phyloP scores from a whole-genome alignment of 495 filamentous ascomycete species.

The Aspergillus wentii region DNA sequence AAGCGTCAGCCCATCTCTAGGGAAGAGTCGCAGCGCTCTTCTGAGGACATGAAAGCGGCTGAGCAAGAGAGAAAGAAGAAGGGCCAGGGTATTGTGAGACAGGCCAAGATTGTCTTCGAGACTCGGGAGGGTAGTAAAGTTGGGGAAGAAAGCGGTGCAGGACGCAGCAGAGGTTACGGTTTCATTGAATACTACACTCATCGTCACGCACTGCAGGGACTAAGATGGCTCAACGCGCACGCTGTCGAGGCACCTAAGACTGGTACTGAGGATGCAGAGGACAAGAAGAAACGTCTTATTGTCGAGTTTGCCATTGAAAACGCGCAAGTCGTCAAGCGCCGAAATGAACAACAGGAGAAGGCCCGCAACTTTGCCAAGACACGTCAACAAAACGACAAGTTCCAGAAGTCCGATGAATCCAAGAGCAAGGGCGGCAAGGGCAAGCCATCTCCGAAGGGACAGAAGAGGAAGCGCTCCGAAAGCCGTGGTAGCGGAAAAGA shows the following conservation, averaged over 20 bases:
- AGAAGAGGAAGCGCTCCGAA: constrained; percentile 41
- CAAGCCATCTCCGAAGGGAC: constrained; percentile 16
- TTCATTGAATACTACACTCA: constrained; percentile 97
- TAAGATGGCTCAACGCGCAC: constrained; percentile 90
- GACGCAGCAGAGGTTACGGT: constrained; percentile 86
- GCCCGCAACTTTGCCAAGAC: constrained; percentile 27
- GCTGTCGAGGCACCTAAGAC: constrained; percentile 42
- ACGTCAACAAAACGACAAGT: constrained; percentile 13
- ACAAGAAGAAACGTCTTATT: constrained; percentile 74
- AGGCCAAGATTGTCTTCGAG: constrained; percentile 94
- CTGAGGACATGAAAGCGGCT: constrained; percentile 71
- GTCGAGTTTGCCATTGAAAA: constrained; percentile 99
- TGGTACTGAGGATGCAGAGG: constrained; percentile 37
- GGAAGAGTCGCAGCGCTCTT: constrained; percentile 76
- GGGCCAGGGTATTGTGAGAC: constrained; percentile 88
- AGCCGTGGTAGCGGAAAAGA: constrained; percentile 19
- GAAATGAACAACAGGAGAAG: constrained; percentile 68
- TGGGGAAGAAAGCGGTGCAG: constrained; percentile 63
- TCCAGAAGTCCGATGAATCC: constrained; percentile 10
- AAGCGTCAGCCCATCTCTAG: constrained; percentile 71
- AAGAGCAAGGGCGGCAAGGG: constrained; percentile 10
- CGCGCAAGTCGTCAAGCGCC: constrained; percentile 79
- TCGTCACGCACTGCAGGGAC: constrained; percentile 89
- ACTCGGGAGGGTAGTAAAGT: constrained; percentile 76
- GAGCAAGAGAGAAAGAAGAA: constrained; percentile 73